These are phyloP conservation scores for Fusarium musae DNA, from an alignment of 2,329 filamentous ascomycete species.

Conservation along the genomic window DNA sequence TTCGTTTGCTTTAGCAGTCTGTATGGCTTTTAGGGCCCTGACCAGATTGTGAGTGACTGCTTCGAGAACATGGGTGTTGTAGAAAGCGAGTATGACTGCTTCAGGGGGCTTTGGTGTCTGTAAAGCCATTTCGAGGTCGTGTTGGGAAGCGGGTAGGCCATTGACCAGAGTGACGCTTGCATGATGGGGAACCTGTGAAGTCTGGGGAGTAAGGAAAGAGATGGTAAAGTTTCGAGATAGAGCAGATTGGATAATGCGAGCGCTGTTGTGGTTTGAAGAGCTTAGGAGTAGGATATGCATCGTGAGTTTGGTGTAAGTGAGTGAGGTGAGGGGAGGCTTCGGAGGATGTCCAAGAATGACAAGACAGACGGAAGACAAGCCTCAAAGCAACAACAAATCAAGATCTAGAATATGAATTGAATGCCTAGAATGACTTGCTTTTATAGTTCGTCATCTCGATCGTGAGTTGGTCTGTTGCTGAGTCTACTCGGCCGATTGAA, in stretches of 20 bases:
- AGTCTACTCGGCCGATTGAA: constrained; percentile 40
- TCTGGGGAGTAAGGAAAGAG: constrained; percentile 46
- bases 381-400: neutral
- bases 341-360: neutral
- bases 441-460: constrained; percentile 22
- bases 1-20: constrained; percentile 52
- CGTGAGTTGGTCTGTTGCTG: neutral
- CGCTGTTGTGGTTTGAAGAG: constrained; percentile 59
- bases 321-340: neutral
- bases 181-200: neutral
- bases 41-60: constrained; percentile 53
- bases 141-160: constrained; percentile 7
- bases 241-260: constrained; percentile 54
- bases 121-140: constrained; percentile 52
- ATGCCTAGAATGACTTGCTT: neutral
- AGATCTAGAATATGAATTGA: neutral
- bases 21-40: constrained; percentile 52
- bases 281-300: constrained; percentile 57
- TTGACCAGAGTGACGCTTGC: neutral
- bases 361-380: too few species aligned
- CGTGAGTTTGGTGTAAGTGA: constrained; percentile 5
- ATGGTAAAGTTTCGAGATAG: constrained; percentile 55
- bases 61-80: constrained; percentile 53
- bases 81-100: constrained; percentile 61
- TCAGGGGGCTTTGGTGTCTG: constrained; percentile 30